Evolutionary conservation across 164 flowering plant genomes (phyloP).

Genomic region (Magnolia changhungtana): DNA sequence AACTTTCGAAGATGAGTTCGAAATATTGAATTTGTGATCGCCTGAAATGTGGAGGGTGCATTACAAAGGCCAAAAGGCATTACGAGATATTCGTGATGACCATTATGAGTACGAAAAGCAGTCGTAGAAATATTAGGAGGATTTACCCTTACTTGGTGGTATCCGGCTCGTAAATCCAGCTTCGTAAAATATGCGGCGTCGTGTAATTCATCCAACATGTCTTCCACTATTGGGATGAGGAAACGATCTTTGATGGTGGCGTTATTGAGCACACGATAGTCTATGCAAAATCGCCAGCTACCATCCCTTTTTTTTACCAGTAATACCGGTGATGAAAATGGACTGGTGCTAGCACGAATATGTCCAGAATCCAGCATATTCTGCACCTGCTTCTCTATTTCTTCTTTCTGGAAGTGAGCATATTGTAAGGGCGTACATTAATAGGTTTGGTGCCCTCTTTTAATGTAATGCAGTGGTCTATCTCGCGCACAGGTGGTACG

Average conservation of each 20-base stretch:
- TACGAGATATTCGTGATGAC: conserved; percentile 4
- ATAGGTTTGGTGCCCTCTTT: not conserved
- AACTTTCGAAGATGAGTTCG: conserved; percentile 1
- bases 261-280: not conserved
- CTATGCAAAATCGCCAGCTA: not conserved
- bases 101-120: conserved; percentile 11
- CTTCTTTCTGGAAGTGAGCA: not conserved
- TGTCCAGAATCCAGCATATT: not conserved
- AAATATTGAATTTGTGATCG: conserved; percentile 4
- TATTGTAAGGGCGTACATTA: conserved; percentile 2
- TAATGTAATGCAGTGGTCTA: not conserved
- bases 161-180: not conserved
- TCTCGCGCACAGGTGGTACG: not conserved
- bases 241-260: not conserved
- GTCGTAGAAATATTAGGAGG: not conserved
- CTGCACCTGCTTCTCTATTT: not conserved
- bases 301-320: not conserved
- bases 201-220: not conserved
- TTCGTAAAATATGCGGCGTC: not conserved
- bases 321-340: not conserved
- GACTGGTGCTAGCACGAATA: not conserved
- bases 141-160: not conserved
- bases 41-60: conserved; percentile 14
- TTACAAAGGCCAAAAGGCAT: conserved; percentile 2
- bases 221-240: not conserved